Evolutionary conservation across 495 filamentous ascomycete species (phyloP).

Genomic region (Amniculicola lignicola): DNA sequence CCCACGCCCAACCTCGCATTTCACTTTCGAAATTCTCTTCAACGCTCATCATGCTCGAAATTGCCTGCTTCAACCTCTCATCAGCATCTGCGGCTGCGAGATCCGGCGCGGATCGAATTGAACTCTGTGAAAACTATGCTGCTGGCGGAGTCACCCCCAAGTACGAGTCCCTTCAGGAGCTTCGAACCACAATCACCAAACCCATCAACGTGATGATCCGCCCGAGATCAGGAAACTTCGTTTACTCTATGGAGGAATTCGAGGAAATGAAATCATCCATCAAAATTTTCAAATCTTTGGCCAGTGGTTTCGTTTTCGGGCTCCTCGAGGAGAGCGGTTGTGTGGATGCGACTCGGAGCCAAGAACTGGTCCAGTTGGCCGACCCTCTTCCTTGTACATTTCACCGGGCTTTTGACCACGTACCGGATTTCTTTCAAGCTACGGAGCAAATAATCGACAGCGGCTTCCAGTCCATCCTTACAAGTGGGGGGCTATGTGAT

Average conservation of each 20-base stretch:
- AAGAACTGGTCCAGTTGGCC: slow-evolving; percentile 44
- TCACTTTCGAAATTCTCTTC: too few relatives aligned
- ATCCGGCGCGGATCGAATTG: slow-evolving; percentile 50
- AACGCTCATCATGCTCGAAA: slow-evolving; percentile 52
- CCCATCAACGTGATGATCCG: slow-evolving; percentile 54
- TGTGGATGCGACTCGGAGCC: slow-evolving; percentile 44
- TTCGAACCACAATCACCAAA: slow-evolving; percentile 35
- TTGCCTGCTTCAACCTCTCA: slow-evolving; percentile 49
- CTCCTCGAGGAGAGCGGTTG: slow-evolving; percentile 36
- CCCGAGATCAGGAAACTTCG: slow-evolving; percentile 45
- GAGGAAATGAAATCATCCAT: slow-evolving; percentile 45
- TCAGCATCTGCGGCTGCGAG: slow-evolving; percentile 46
- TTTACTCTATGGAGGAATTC: slow-evolving; percentile 44
- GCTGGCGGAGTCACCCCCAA: slow-evolving; percentile 36
- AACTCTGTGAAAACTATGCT: slow-evolving; percentile 43
- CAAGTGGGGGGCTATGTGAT: slow-evolving; percentile 45
- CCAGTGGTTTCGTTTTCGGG: slow-evolving; percentile 54
- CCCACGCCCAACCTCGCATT: too few relatives aligned
- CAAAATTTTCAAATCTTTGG: slow-evolving; percentile 34
- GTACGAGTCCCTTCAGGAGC: slow-evolving; percentile 10
- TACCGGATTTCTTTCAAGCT: slow-evolving; percentile 38
- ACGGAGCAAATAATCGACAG: slow-evolving; percentile 41
- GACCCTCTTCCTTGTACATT: slow-evolving; percentile 51
- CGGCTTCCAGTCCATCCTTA: slow-evolving; percentile 50
- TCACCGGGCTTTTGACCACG: slow-evolving; percentile 52